Base-by-base conservation (phyloP, 1,139 yeast genomes). In the Pneumocystis wakefieldiae region DNA sequence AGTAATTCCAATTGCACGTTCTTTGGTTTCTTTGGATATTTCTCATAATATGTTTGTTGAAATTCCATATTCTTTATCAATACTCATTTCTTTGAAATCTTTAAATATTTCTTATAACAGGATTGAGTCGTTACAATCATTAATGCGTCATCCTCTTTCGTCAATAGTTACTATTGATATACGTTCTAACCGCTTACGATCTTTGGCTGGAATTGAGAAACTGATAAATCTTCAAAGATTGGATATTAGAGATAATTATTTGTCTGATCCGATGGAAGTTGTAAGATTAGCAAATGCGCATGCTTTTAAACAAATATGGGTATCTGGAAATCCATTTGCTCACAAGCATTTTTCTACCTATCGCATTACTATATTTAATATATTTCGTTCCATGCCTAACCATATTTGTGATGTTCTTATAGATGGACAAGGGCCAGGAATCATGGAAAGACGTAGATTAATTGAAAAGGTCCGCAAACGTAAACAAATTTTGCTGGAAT, bases 361-460 rank as follows among this genome's bases (percentile, higher is more conserved):
- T 77, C 66, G 72, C 10, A 48, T 68, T 19, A 62, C 69, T 7
- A 67, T 70, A 17, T 70, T 70, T 64, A 70, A 70, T 38, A 64
- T 74, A 38, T 76, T 76, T 64, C 81, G 83, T 68, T 85, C 85
- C 15, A 80, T 81, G 36, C 66, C 69, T 17, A 80, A 77, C 63
- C 79, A 77, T 65, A 75, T 76, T 55, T 82, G 80, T 65, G 71
- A 71, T 28, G 71, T 83, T 66, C 77, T 80, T 68, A 79, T 83
- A 61, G 87, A 83, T 70, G 87, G 84, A 64, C 81, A 85, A 10
- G 73, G 80, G 65, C 87, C 87, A 0, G 87, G 87, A 0, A 79
- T 83, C 66, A 81, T 83, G 71, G 87, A 83, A 62, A 68, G 65
- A 57, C 66, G 69, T 15, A 62, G 63, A 19, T 58, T 69, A 24